These are phyloP conservation scores for Ulmus americana DNA, from an alignment of 331 rosid species.

Conservation along the genomic window DNA sequence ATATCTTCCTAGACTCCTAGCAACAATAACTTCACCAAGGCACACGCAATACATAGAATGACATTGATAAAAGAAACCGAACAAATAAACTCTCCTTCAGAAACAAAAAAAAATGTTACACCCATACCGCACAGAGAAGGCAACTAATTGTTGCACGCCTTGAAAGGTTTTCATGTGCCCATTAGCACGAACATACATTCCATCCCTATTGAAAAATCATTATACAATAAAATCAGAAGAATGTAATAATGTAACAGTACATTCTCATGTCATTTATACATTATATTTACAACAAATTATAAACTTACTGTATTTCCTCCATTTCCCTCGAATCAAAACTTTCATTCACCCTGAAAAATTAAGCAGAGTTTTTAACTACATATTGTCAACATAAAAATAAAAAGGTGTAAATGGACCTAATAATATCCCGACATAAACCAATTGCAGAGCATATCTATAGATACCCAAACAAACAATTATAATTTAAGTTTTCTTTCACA, in stretches of 20 bases:
- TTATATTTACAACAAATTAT: not conserved
- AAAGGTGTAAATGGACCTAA: not conserved
- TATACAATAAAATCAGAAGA: slow-evolving; percentile 16
- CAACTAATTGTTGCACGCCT: slow-evolving; percentile 55
- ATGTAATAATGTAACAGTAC: not conserved
- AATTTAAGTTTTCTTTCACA: not conserved
- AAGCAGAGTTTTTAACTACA: slow-evolving; percentile 10
- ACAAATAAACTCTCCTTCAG: not conserved
- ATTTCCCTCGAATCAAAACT: slow-evolving; percentile 62
- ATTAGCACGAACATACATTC: slow-evolving; percentile 69
- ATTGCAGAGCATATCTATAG: not conserved
- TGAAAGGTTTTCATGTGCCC: slow-evolving; percentile 81
- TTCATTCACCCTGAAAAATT: slow-evolving; percentile 64
- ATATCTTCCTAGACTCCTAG: not conserved
- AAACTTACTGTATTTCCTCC: slow-evolving; percentile 45
- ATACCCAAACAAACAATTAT: not conserved
- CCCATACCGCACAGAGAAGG: slow-evolving; percentile 75
- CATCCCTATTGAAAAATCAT: slow-evolving; percentile 44
- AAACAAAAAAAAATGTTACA: not conserved
- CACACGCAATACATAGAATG: not conserved
- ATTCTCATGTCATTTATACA: not conserved
- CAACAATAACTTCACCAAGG: not conserved
- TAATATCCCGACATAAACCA: not conserved
- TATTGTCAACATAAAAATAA: not conserved
- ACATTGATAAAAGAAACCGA: not conserved